Base-by-base conservation (phyloP, 78 protist genomes). In the Polysphondylium violaceum region DNA sequence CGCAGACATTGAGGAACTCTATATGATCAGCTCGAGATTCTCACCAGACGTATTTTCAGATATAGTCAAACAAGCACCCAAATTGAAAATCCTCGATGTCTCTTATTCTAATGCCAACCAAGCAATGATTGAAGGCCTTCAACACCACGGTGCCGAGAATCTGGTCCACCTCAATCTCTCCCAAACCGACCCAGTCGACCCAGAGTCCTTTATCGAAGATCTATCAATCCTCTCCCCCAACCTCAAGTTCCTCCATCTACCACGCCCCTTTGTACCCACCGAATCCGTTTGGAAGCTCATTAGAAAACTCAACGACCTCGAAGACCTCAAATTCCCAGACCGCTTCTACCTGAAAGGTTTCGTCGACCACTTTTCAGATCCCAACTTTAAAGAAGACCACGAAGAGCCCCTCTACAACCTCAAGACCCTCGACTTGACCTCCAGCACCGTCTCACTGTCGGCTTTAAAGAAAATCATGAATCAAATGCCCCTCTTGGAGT, bases 91-190 rank as follows among this genome's bases (percentile, higher is more conserved):
- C 17, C 35, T 67, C 0, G 77, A 83, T 36, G 2, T 83, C 21
- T 59, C 79, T 5, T 16, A n/a, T 33, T 58, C 91, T 1, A 31
- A 4, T 33, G 59, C 91, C 0, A 40, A 69, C 41, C 41, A 36
- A 14, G 17, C 51, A 0, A 19, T 41, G 8, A 29, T 71, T 6
- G 65, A 67, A 17, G 76, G 61, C n/a, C 58, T 83, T 40, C 69
- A 67, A 27, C 27, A n/a, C 1, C 91, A 83, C 33, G 74, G 79
- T 9, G 77, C 78, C 17, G 43, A 63, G 29, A 11, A 71, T 27
- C 76, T 83, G 1, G 50, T 29, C 3, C 11, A 69, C 25, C 79
- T 83, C 9, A 43, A 58, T 33, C 71, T 83, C 1, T 19, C 12
- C 3, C 11, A 59, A 3, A 69, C 91, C 31, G 23, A 31, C 21